phyloP scores from a whole-genome alignment of 148 eudicot genomes.

The Limonium bicolor region DNA sequence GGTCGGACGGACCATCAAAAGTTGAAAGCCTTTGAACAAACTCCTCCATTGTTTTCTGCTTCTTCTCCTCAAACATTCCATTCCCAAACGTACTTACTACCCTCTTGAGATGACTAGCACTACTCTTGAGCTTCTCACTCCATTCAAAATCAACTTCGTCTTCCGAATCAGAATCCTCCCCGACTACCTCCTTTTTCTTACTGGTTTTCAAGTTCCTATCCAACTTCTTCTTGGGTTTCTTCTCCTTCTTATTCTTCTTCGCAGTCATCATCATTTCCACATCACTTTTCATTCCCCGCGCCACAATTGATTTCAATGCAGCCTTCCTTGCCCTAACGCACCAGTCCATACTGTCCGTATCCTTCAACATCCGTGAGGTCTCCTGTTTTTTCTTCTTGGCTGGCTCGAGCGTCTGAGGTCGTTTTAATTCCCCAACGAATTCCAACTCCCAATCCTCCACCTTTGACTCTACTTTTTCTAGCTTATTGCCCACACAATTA shows the following conservation, averaged over 20 bases:
- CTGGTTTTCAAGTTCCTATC: constrained; percentile 8
- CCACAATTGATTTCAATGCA: constrained; percentile 76
- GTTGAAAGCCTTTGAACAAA: constrained; percentile 73
- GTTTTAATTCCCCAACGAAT: constrained; percentile 44
- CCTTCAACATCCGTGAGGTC: constrained; percentile 29
- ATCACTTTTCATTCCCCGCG: constrained; percentile 45
- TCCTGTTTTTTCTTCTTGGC: constrained; percentile 33
- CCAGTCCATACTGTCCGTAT: constrained; percentile 70
- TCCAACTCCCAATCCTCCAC: constrained; percentile 56
- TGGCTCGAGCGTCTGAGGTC: constrained; percentile 9
- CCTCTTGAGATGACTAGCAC: constrained; percentile 16
- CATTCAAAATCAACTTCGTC: constrained; percentile 27
- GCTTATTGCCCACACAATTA: constrained; percentile 11
- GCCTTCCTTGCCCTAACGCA: constrained; percentile 83
- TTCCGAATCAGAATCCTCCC: constrained; percentile 10
- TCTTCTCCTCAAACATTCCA: constrained; percentile 75
- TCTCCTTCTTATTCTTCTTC: constrained; percentile 38
- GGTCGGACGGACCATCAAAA: constrained; percentile 67
- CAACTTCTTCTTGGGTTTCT: constrained; percentile 27
- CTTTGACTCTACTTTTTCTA: constrained; percentile 10
- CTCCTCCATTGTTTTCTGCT: constrained; percentile 45
- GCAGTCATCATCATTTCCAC: constrained; percentile 31
- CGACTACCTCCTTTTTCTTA: constrained; percentile 15
- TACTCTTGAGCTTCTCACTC: constrained; percentile 10
- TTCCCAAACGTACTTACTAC: constrained; percentile 53